These are phyloP conservation scores for Endoconidiophora polonica DNA, from an alignment of 2,329 filamentous ascomycete genomes.

Conservation along the genomic window DNA sequence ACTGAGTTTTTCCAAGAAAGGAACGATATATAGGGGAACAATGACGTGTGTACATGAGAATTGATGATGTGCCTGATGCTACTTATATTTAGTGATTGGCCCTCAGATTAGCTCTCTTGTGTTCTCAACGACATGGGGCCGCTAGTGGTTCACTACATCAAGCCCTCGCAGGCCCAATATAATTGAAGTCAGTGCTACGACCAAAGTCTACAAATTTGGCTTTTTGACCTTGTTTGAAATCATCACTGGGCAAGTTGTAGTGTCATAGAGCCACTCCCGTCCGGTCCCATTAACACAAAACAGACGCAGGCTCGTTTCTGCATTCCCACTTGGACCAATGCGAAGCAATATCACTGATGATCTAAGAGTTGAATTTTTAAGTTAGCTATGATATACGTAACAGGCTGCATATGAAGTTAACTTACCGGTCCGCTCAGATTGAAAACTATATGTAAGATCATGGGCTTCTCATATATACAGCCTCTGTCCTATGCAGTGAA, in stretches of 20 bases:
- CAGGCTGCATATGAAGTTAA: background rate
- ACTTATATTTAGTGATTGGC: constrained; percentile 16
- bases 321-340: constrained; percentile 2
- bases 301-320: background rate
- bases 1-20: background rate
- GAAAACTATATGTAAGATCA: constrained; percentile 31
- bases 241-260: constrained; percentile 28
- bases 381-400: too few relatives aligned
- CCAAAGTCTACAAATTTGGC: constrained; percentile 36
- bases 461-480: constrained; percentile 13
- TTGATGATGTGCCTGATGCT: constrained; percentile 1
- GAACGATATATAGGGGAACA: too few relatives aligned
- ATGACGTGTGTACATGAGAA: background rate
- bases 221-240: constrained; percentile 32
- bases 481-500: too few relatives aligned
- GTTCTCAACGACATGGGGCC: constrained; percentile 33
- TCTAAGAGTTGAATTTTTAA: background rate
- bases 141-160: background rate
- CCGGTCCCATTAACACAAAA: background rate
- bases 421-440: constrained; percentile 30
- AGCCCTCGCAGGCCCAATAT: too few relatives aligned
- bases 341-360: background rate
- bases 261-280: background rate
- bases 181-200: background rate
- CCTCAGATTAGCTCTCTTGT: constrained; percentile 41